phyloP scores from a whole-genome alignment of 75 land plant species.

The Azolla pinnata region DNA sequence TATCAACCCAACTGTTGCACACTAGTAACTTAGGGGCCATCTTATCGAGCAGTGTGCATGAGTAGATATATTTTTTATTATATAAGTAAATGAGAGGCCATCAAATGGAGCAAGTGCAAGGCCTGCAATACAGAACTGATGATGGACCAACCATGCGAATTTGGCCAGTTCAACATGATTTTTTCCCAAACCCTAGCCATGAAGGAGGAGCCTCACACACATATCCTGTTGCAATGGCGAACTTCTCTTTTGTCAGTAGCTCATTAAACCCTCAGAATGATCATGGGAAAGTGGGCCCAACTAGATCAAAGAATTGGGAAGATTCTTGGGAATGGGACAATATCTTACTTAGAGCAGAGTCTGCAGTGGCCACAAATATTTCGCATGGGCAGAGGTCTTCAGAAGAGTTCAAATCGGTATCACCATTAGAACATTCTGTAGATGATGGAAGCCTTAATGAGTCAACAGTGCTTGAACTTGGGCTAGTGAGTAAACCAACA shows the following conservation, averaged over 20 bases:
- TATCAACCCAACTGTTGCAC: too few species aligned
- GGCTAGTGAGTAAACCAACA: conserved; percentile 15
- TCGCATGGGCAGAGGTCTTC: background rate
- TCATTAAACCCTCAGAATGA: background rate
- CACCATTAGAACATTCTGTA: too few species aligned
- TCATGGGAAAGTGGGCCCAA: background rate
- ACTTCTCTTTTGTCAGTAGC: background rate
- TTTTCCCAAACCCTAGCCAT: background rate
- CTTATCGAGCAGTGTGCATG: too few species aligned
- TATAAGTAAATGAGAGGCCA: too few species aligned
- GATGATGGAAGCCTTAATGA: too few species aligned
- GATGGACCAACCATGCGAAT: conserved; percentile 1
- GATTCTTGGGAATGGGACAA: background rate
- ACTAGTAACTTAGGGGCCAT: too few species aligned
- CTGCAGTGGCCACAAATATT: too few species aligned
- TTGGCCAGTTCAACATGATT: conserved; percentile 1
- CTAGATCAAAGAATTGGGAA: background rate
- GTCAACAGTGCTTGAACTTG: too few species aligned
- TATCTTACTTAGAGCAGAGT: background rate
- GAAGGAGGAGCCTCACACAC: background rate
- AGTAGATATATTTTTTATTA: too few species aligned
- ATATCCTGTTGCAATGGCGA: background rate
- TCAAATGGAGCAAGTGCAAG: conserved; percentile 4
- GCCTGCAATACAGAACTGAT: background rate
- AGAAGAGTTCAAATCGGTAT: background rate